Percentiles rank a stretch among this genome's conserved stretches.
These are phyloP conservation scores for Cyberlindnera maritima DNA, from an alignment of 805 yeast species.

Conservation along the genomic window DNA sequence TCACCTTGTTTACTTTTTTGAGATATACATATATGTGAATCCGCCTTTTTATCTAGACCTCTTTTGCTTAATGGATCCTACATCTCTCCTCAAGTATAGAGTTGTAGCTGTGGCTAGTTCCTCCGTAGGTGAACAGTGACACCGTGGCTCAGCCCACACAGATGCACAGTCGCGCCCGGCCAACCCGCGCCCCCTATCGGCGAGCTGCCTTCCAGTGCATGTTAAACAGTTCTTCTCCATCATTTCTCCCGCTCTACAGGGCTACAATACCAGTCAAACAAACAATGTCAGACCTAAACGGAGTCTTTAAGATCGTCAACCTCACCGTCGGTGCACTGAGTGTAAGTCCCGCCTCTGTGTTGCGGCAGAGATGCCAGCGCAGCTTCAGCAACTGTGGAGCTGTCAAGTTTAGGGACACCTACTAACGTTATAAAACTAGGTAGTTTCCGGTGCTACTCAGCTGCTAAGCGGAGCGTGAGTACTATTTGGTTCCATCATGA, in stretches of 20 bases:
- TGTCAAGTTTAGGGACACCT: neutral
- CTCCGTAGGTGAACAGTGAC: neutral
- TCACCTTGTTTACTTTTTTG: conserved; percentile 10
- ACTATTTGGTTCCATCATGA: too few relatives aligned
- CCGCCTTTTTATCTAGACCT: neutral
- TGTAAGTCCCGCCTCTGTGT: conserved; percentile 13
- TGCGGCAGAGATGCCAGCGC: neutral
- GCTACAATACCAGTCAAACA: too few relatives aligned
- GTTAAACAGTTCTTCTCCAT: too few relatives aligned
- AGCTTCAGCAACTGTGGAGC: conserved; percentile 11
- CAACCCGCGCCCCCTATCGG: neutral
- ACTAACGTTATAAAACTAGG: conserved; percentile 8
- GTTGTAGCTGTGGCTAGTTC: neutral
- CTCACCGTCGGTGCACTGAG: conserved; percentile 46
- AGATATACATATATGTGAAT: conserved; percentile 16
- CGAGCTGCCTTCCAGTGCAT: neutral
- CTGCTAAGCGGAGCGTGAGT: conserved; percentile 40
- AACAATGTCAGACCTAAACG: conserved; percentile 26
- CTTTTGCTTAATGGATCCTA: neutral
- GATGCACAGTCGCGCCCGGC: neutral
- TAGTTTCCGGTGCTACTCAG: conserved; percentile 26
- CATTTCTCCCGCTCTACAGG: too few relatives aligned
- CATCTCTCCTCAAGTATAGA: neutral
- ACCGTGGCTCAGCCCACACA: neutral
- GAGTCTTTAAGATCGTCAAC: conserved; percentile 41